Percentiles rank a stretch among this genome's conserved stretches.
Conservation (phyloP, 805 yeast species). For the Candida incommunis region DNA sequence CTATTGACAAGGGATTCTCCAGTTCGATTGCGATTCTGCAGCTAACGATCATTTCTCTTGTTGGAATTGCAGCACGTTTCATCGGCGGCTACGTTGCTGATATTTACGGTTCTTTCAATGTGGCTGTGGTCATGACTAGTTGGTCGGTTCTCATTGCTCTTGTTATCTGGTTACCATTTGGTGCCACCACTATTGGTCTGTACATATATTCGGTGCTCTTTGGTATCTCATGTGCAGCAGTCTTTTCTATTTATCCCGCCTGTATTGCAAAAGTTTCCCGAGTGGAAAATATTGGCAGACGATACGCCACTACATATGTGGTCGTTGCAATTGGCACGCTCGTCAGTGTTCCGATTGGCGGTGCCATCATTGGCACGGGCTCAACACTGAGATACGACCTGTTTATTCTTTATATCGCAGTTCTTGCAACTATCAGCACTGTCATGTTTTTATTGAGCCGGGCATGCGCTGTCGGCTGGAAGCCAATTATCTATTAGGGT, state of each 20-base stretch:
- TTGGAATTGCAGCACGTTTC: slow-evolving; percentile 30
- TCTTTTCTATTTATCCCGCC: slow-evolving; percentile 43
- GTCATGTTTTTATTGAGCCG: slow-evolving; percentile 15
- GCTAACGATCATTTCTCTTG: neutral
- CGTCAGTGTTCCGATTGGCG: slow-evolving; percentile 37
- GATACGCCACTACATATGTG: slow-evolving; percentile 44
- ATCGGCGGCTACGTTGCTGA: slow-evolving; percentile 33
- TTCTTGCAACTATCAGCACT: slow-evolving; percentile 16
- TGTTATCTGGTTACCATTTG: slow-evolving; percentile 32
- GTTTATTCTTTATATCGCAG: slow-evolving; percentile 19
- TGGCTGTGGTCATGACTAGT: slow-evolving; percentile 26
- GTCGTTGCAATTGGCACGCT: slow-evolving; percentile 40
- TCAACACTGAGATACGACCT: slow-evolving; percentile 16
- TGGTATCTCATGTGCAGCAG: slow-evolving; percentile 35
- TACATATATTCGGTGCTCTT: slow-evolving; percentile 28
- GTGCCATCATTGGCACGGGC: slow-evolving; percentile 25
- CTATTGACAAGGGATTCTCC: slow-evolving; percentile 16
- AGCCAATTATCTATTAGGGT: slow-evolving; percentile 2
- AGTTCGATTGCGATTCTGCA: neutral
- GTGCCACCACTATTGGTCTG: slow-evolving; percentile 20
- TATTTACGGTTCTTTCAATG: slow-evolving; percentile 37
- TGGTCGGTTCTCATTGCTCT: slow-evolving; percentile 20
- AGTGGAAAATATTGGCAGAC: slow-evolving; percentile 38
- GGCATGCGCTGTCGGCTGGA: slow-evolving; percentile 15
- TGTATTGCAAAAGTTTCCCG: slow-evolving; percentile 46